Evolutionary conservation across 768 basidiomycete species (phyloP).

Genomic region (Lactifluus piperatus): DNA sequence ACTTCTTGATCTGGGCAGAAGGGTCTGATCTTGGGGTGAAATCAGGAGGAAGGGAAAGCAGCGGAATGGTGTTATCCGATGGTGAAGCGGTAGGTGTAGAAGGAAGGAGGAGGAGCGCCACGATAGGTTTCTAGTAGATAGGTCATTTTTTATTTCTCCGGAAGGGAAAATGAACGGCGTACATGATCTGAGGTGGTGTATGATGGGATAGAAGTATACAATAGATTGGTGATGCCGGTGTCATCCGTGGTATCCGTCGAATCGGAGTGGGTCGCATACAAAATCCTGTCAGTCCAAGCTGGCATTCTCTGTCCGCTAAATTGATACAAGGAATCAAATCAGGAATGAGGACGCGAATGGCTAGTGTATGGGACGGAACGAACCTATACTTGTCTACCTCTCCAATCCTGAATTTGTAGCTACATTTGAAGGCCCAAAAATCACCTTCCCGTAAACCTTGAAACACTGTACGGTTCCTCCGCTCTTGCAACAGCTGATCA

Average conservation of each 20-base stretch:
- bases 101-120: conserved; percentile 61
- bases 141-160: neutral
- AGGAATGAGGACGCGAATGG: conserved; percentile 3
- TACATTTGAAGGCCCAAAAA: conserved; percentile 81
- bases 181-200: conserved; percentile 91
- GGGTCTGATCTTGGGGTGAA: conserved; percentile 50
- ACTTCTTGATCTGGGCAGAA: conserved; percentile 45
- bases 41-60: conserved; percentile 40
- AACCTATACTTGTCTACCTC: conserved; percentile 78
- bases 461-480: conserved; percentile 54
- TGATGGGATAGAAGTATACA: conserved; percentile 75
- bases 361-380: conserved; percentile 20
- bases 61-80: conserved; percentile 28
- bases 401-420: conserved; percentile 80
- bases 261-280: conserved; percentile 74
- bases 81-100: conserved; percentile 26
- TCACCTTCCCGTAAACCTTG: conserved; percentile 76
- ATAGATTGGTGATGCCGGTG: conserved; percentile 50
- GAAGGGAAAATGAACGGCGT: conserved; percentile 22
- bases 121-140: conserved; percentile 69
- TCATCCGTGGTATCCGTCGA: conserved; percentile 40
- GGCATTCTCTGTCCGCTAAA: conserved; percentile 62
- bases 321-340: neutral
- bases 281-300: conserved; percentile 88
- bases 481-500: conserved; percentile 63